phyloP scores from a whole-genome alignment of 2,329 filamentous ascomycete genomes.

The Fusarium denticulatum region DNA sequence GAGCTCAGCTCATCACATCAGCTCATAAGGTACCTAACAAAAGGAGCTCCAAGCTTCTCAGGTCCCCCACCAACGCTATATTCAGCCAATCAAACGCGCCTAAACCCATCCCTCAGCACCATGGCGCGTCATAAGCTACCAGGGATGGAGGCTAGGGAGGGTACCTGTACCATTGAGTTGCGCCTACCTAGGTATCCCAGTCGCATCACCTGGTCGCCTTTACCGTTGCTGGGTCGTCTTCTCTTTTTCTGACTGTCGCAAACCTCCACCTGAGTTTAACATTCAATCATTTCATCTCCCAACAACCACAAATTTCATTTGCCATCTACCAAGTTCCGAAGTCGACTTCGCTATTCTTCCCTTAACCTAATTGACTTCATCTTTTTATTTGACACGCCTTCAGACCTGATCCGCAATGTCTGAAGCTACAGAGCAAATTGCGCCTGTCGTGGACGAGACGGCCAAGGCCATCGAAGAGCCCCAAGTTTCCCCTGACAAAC shows the following conservation, averaged over 20 bases:
- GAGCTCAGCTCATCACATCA: neutral
- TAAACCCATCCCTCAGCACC: neutral
- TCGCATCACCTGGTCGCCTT: constrained; percentile 13
- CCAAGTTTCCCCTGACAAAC: constrained; percentile 5
- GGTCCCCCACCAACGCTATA: neutral
- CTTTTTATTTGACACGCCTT: neutral
- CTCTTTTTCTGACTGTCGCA: constrained; percentile 38
- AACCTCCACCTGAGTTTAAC: constrained; percentile 25
- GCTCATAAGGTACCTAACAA: neutral
- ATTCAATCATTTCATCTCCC: constrained; percentile 22
- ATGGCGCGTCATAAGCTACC: constrained; percentile 31
- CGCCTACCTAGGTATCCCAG: neutral
- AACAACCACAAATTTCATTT: constrained; percentile 9
- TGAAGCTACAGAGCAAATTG: constrained; percentile 44
- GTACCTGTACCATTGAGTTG: neutral
- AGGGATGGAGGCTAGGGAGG: too few species aligned
- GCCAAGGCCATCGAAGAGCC: constrained; percentile 21
- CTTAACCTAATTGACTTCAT: neutral
- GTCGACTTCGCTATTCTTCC: neutral
- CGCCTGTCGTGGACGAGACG: constrained; percentile 32
- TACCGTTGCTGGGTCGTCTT: constrained; percentile 33
- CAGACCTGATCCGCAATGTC: constrained; percentile 39
- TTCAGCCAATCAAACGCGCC: constrained; percentile 31
- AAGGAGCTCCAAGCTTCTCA: constrained; percentile 5
- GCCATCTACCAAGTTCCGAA: neutral